These are phyloP conservation scores for Strigomonas culicis DNA, from an alignment of 208 protist species.

Conservation along the genomic window DNA sequence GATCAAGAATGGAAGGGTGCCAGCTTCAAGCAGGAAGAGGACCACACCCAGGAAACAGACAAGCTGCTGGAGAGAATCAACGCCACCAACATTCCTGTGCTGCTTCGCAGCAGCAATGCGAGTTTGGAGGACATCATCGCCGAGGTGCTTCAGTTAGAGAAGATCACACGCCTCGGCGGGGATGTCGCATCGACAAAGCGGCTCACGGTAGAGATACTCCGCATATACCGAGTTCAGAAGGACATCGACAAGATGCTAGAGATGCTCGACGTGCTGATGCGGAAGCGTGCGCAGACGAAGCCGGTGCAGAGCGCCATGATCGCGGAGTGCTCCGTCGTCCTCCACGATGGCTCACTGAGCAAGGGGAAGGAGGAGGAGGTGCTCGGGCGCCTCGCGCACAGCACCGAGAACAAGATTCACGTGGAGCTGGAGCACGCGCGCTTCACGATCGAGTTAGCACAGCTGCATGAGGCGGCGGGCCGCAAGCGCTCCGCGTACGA, in stretches of 20 bases:
- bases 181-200: constrained; percentile 72
- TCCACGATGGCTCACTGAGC: constrained; percentile 45
- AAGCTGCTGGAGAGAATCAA: constrained; percentile 72
- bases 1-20: constrained; percentile 86
- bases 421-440: constrained; percentile 95
- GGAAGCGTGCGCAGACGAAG: constrained; percentile 93
- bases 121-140: constrained; percentile 76
- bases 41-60: constrained; percentile 63
- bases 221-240: constrained; percentile 80
- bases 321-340: constrained; percentile 66
- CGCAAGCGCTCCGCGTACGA: constrained; percentile 91
- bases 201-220: constrained; percentile 85
- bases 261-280: constrained; percentile 87
- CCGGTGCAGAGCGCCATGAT: constrained; percentile 92
- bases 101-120: constrained; percentile 59
- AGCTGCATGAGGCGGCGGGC: constrained; percentile 87
- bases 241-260: constrained; percentile 84
- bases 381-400: constrained; percentile 86
- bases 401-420: constrained; percentile 96
- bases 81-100: constrained; percentile 63
- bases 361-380: constrained; percentile 69
- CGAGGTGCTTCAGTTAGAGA: constrained; percentile 87
- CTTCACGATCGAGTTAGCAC: constrained; percentile 91
- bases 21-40: constrained; percentile 86
- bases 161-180: constrained; percentile 82